Evolutionary conservation across 2,329 filamentous ascomycete genomes (phyloP).

Genomic region (Fusarium mexicanum): DNA sequence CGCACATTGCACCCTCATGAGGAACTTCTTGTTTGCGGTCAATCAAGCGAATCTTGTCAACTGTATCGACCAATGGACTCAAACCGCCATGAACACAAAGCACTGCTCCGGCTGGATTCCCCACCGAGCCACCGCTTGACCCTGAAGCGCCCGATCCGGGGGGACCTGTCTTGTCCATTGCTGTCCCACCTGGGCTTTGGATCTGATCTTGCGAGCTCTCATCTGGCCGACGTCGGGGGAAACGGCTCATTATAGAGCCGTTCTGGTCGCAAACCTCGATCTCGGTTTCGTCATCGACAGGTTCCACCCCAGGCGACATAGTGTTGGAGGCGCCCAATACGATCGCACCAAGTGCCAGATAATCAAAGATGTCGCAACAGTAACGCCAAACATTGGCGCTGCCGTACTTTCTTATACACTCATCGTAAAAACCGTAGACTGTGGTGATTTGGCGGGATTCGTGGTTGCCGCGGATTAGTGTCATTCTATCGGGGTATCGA

Average conservation of each 20-base stretch:
- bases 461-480: slow-evolving; percentile 93
- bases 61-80: slow-evolving; percentile 88
- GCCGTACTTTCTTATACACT: slow-evolving; percentile 94
- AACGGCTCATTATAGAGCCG: slow-evolving; percentile 80
- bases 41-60: slow-evolving; percentile 94
- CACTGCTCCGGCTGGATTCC: slow-evolving; percentile 81
- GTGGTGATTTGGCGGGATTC: slow-evolving; percentile 97
- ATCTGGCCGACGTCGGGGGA: slow-evolving; percentile 61
- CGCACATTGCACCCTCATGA: slow-evolving; percentile 98
- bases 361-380: slow-evolving; percentile 98
- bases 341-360: slow-evolving; percentile 88
- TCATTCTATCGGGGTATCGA: slow-evolving; percentile 96
- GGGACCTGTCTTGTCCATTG: slow-evolving; percentile 65
- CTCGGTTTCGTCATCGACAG: slow-evolving; percentile 78
- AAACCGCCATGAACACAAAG: slow-evolving; percentile 96
- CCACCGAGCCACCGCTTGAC: slow-evolving; percentile 69
- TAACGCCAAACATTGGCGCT: slow-evolving; percentile 97
- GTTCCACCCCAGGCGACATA: slow-evolving; percentile 61
- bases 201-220: slow-evolving; percentile 40
- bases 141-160: slow-evolving; percentile 83
- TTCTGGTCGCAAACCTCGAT: slow-evolving; percentile 92
- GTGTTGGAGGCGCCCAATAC: slow-evolving; percentile 85
- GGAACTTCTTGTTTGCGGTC: slow-evolving; percentile 98
- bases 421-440: slow-evolving; percentile 98
- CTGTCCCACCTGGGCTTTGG: slow-evolving; percentile 43